Evolutionary conservation across 83 land plant genomes (phyloP).

Genomic region (Larix sibirica): DNA sequence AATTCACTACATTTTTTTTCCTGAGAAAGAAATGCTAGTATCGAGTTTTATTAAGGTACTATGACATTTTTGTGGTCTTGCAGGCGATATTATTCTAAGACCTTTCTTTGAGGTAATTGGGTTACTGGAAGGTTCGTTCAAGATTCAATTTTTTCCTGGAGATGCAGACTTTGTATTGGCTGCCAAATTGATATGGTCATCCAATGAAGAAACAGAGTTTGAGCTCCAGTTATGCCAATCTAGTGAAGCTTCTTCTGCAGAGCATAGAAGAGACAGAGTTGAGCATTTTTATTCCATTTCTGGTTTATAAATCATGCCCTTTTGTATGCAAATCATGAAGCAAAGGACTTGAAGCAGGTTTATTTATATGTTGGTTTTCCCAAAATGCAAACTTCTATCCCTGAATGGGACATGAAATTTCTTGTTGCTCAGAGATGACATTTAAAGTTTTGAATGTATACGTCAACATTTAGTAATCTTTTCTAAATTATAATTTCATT

Average conservation of each 20-base stretch:
- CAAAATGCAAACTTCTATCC: no score
- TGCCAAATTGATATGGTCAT: not conserved
- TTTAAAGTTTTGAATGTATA: no score
- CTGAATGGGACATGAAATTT: no score
- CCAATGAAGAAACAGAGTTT: constrained; percentile 2
- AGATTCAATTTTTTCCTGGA: not conserved
- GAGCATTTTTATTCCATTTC: not conserved
- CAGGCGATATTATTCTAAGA: constrained; percentile 11
- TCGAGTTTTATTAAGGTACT: not conserved
- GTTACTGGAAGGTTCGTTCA: constrained; percentile 9
- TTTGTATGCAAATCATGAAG: constrained; percentile 9
- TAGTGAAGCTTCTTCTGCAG: not conserved
- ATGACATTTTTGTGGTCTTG: not conserved
- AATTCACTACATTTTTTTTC: not conserved
- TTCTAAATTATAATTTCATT: no score
- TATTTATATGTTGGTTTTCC: not conserved
- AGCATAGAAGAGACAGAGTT: not conserved
- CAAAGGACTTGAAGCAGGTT: not conserved
- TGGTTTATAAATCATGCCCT: not conserved
- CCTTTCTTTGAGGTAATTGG: constrained; percentile 9
- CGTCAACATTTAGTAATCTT: no score
- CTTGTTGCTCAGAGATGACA: no score
- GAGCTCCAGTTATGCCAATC: not conserved
- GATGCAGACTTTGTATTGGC: constrained; percentile 4
- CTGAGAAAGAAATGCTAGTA: not conserved